These are phyloP conservation scores for Apiotrichum laibachii DNA, from an alignment of 1,284 basidiomycete genomes.

Conservation along the genomic window DNA sequence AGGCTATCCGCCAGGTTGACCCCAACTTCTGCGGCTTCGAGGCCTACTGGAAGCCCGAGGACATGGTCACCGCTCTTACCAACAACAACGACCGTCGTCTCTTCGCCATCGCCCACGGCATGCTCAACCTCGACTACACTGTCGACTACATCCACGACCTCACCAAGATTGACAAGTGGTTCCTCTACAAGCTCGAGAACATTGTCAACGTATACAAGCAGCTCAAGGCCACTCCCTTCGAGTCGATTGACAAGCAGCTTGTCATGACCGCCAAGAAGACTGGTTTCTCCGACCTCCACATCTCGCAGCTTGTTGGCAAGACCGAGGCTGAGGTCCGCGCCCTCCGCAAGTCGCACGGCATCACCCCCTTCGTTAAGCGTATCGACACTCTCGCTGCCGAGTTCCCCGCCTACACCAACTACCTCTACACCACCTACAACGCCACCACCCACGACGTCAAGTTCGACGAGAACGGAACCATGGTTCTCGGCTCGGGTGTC, in stretches of 20 bases:
- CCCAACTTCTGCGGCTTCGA: conserved; percentile 69
- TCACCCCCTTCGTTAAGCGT: conserved; percentile 97
- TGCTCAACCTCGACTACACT: conserved; percentile 82
- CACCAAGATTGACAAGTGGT: conserved; percentile 99
- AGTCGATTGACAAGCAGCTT: conserved; percentile 61
- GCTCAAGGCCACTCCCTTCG: conserved; percentile 68
- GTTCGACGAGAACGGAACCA: conserved; percentile 94
- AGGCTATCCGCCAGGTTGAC: conserved; percentile 96
- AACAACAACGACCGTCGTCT: conserved; percentile 76
- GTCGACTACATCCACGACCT: conserved; percentile 88
- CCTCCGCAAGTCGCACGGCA: conserved; percentile 76
- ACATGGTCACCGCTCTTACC: conserved; percentile 73
- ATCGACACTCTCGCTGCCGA: conserved; percentile 99
- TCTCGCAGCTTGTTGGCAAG: conserved; percentile 69
- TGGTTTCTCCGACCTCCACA: conserved; percentile 93
- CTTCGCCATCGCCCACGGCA: conserved; percentile 93
- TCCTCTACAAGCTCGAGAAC: conserved; percentile 91
- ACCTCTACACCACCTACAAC: conserved; percentile 99
- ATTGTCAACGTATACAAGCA: conserved; percentile 74
- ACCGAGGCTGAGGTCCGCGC: conserved; percentile 77
- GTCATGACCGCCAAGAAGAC: conserved; percentile 81
- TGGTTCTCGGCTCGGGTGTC: conserved; percentile 98
- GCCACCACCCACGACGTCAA: conserved; percentile 93
- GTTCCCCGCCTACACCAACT: conserved; percentile 98
- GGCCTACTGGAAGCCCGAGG: conserved; percentile 66